Percentiles rank a stretch among this genome's conserved stretches.
Conservation (phyloP, 164 flowering plant genomes). For the grape (Vitis vinifera) region DNA sequence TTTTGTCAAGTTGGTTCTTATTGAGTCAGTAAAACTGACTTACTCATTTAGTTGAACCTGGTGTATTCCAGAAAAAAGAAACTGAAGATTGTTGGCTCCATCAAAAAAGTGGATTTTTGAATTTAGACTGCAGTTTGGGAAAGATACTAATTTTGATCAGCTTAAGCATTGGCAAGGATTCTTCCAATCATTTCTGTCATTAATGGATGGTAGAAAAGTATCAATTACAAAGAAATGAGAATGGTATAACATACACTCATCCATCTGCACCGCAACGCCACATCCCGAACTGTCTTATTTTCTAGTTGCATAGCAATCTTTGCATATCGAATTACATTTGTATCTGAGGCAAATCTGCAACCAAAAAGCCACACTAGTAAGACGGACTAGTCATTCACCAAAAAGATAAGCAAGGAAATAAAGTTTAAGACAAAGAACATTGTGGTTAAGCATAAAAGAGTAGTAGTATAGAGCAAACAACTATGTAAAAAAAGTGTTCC, state of each 20-base stretch:
- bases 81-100: no score
- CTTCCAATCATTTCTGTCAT: no score
- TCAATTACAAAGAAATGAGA: conserved; percentile 1
- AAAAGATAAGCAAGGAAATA: not conserved
- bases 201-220: not conserved
- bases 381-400: not conserved
- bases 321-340: conserved; percentile 45
- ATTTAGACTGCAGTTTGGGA: no score
- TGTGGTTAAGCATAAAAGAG: not conserved
- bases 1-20: no score
- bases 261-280: conserved; percentile 31
- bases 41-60: no score
- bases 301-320: conserved; percentile 59
- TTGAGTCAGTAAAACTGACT: no score
- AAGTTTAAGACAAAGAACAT: not conserved
- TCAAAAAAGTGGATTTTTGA: no score
- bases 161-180: no score
- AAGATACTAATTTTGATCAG: no score
- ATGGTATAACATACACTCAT: not conserved
- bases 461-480: not conserved
- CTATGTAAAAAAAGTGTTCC: not conserved
- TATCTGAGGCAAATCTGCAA: conserved; percentile 51
- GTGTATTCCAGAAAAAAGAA: no score
- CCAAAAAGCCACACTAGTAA: not conserved
- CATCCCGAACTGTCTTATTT: conserved; percentile 67